phyloP scores from a whole-genome alignment of 129 eudicot genomes.

The Escallonia rubra region DNA sequence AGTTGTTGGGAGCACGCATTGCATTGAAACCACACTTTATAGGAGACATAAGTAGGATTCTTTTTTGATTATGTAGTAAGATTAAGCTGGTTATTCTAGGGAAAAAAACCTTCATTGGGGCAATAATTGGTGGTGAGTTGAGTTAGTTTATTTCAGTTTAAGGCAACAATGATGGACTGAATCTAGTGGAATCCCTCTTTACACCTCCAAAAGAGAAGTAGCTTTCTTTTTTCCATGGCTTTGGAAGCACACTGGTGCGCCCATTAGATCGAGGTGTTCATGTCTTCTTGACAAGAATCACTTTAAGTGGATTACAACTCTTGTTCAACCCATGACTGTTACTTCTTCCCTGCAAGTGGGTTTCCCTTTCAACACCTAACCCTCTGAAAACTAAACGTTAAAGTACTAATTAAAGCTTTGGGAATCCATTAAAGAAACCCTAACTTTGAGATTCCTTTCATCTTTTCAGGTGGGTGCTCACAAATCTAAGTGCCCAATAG shows the following conservation, averaged over 20 bases:
- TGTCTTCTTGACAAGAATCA: constrained; percentile 46
- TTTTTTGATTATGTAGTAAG: background rate
- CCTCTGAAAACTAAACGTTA: constrained; percentile 5
- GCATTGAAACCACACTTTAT: background rate
- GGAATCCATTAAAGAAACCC: no score
- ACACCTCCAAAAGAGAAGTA: constrained; percentile 46
- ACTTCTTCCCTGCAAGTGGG: constrained; percentile 37
- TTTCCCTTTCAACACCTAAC: constrained; percentile 60
- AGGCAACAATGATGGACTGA: constrained; percentile 43
- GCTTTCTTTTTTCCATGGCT: constrained; percentile 10
- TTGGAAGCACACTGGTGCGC: constrained; percentile 15
- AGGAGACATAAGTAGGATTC: background rate
- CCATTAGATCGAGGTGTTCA: constrained; percentile 4
- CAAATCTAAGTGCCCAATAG: constrained; percentile 35
- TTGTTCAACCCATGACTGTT: constrained; percentile 33
- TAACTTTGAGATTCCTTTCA: constrained; percentile 13
- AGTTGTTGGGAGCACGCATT: background rate
- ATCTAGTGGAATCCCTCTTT: constrained; percentile 49
- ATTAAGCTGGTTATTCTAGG: background rate
- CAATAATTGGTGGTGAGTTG: constrained; percentile 44
- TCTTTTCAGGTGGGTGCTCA: constrained; percentile 29
- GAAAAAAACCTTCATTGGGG: constrained; percentile 13
- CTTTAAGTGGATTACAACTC: constrained; percentile 65
- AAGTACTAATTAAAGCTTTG: constrained; percentile 2
- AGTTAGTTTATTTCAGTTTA: constrained; percentile 30